Evolutionary conservation across 305 asterid species (phyloP).

Genomic region (Solanum aculeatissimum): DNA sequence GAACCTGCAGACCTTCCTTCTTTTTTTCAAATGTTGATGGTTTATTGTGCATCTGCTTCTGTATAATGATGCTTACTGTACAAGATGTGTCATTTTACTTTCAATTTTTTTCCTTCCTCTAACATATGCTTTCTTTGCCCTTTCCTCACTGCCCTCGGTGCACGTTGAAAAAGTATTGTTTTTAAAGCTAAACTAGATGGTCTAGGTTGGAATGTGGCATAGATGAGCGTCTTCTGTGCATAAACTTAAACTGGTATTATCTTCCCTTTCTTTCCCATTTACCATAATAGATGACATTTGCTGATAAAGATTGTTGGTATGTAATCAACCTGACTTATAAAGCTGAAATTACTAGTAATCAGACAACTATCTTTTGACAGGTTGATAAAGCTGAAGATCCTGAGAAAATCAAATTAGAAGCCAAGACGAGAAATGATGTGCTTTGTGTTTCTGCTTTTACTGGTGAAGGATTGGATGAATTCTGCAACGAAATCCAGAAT

Average conservation of each 20-base stretch:
- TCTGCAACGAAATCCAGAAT: slow-evolving; percentile 75
- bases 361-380: slow-evolving; percentile 26
- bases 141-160: background rate
- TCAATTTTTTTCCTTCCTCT: background rate
- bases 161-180: background rate
- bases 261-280: background rate
- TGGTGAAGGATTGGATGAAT: slow-evolving; percentile 87
- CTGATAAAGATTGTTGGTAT: background rate
- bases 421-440: slow-evolving; percentile 41
- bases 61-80: background rate
- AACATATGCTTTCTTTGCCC: background rate
- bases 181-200: background rate
- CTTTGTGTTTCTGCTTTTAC: slow-evolving; percentile 84
- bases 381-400: slow-evolving; percentile 71
- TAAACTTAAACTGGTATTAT: background rate
- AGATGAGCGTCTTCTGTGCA: background rate
- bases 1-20: background rate
- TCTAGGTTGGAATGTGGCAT: background rate
- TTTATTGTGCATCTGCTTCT: background rate
- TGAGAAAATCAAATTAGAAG: slow-evolving; percentile 49
- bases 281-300: background rate
- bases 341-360: background rate
- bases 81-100: background rate
- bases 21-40: background rate
- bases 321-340: background rate